Percentiles rank a stretch among this genome's conserved stretches.
Conservation (phyloP, 2,329 filamentous ascomycete species). For the Neonectria hederae region DNA sequence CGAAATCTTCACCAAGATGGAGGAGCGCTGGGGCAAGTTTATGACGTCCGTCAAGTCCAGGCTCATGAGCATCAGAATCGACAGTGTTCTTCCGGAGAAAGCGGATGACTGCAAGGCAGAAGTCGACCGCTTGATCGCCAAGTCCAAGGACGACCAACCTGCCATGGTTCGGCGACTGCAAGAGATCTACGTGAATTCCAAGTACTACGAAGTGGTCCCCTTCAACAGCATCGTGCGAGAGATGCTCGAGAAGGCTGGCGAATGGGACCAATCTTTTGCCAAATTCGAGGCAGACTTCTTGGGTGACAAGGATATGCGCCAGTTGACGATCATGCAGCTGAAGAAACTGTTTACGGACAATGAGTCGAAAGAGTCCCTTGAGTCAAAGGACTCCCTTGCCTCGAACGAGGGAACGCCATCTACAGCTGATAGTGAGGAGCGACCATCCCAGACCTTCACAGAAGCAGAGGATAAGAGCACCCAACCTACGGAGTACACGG, state of each 20-base stretch:
- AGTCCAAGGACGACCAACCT: constrained; percentile 84
- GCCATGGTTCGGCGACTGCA: constrained; percentile 81
- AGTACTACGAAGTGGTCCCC: constrained; percentile 96
- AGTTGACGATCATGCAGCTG: constrained; percentile 89
- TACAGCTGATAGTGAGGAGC: constrained; percentile 60
- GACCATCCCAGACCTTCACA: constrained; percentile 55
- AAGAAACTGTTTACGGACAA: constrained; percentile 95
- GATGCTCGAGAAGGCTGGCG: constrained; percentile 90
- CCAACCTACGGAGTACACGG: constrained; percentile 53
- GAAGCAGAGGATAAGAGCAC: constrained; percentile 60
- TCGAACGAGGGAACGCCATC: constrained; percentile 74
- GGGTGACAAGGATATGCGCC: constrained; percentile 94
- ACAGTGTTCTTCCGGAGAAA: constrained; percentile 90
- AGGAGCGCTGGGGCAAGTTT: constrained; percentile 85
- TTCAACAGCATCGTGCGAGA: constrained; percentile 88
- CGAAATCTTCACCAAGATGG: constrained; percentile 82
- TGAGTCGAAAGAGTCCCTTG: constrained; percentile 81
- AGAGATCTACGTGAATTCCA: constrained; percentile 89
- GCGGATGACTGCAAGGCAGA: constrained; percentile 82
- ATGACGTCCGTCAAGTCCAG: constrained; percentile 86
- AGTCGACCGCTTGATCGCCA: constrained; percentile 80
- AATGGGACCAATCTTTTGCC: constrained; percentile 90
- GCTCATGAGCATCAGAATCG: constrained; percentile 87
- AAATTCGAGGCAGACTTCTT: constrained; percentile 95
- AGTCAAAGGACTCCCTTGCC: constrained; percentile 78